Conservation (phyloP, 1,284 basidiomycete species). For the Ganoderma multipileum region DNA sequence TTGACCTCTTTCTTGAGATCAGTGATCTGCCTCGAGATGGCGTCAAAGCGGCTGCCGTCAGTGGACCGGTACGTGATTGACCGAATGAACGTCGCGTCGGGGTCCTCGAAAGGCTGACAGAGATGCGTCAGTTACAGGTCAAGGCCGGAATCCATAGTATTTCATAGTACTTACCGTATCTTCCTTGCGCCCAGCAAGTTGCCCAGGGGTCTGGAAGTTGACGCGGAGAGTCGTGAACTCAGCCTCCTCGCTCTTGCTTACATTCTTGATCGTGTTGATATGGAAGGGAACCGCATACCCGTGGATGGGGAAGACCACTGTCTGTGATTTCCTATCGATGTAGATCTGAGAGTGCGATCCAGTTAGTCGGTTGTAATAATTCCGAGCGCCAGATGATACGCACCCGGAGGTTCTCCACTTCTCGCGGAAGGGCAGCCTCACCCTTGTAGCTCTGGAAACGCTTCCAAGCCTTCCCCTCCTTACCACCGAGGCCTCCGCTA, state of each 20-base stretch:
- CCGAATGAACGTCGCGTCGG: conserved; percentile 95
- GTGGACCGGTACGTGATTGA: conserved; percentile 94
- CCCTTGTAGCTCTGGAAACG: conserved; percentile 97
- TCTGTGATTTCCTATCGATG: conserved; percentile 90
- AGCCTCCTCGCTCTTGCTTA: conserved; percentile 96
- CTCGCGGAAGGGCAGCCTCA: conserved; percentile 86
- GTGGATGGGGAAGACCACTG: conserved; percentile 92
- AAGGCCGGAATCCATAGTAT: conserved; percentile 19
- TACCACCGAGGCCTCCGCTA: conserved; percentile 71
- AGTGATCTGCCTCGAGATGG: conserved; percentile 91
- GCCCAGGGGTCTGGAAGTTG: conserved; percentile 98
- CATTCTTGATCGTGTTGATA: conserved; percentile 98
- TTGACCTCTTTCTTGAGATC: conserved; percentile 97
- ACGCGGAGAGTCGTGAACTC: conserved; percentile 95
- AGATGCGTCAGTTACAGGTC: conserved; percentile 5
- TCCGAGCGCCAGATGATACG: conserved; percentile 35
- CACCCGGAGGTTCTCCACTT: conserved; percentile 80
- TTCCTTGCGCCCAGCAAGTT: conserved; percentile 98
- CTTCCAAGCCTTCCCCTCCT: conserved; percentile 92
- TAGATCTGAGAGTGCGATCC: conserved; percentile 65
- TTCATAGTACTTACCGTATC: conserved; percentile 79
- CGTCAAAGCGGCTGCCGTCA: conserved; percentile 90
- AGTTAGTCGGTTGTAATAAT: not conserved
- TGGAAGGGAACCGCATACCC: conserved; percentile 98
- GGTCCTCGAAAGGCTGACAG: conserved; percentile 92